phyloP scores from a whole-genome alignment of 2,329 filamentous ascomycete genomes.

The Chaetoscypha palmicola region DNA sequence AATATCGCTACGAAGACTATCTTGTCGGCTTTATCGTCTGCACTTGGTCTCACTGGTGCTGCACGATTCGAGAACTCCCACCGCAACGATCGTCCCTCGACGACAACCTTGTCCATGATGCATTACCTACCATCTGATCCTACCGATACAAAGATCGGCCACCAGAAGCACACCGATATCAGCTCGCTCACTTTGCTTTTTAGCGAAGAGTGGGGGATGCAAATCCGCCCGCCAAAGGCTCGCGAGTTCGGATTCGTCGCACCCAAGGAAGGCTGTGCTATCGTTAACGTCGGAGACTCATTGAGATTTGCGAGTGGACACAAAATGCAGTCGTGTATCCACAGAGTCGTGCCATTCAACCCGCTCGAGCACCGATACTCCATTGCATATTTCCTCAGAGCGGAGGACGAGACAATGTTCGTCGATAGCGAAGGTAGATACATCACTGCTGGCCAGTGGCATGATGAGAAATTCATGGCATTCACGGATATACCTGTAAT shows the following conservation, averaged over 20 bases:
- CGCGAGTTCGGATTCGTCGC: slow-evolving; percentile 38
- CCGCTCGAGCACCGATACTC: slow-evolving; percentile 48
- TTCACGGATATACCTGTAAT: slow-evolving; percentile 34
- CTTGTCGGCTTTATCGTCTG: slow-evolving; percentile 37
- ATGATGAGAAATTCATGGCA: slow-evolving; percentile 48
- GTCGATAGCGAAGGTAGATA: slow-evolving; percentile 24
- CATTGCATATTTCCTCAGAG: slow-evolving; percentile 51
- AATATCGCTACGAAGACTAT: slow-evolving; percentile 42
- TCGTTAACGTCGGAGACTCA: slow-evolving; percentile 54
- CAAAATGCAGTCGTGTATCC: slow-evolving; percentile 50
- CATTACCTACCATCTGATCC: slow-evolving; percentile 44
- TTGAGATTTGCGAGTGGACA: slow-evolving; percentile 47
- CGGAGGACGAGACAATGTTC: slow-evolving; percentile 50
- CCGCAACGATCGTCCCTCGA: slow-evolving; percentile 43
- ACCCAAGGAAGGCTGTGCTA: slow-evolving; percentile 43
- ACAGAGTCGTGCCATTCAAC: slow-evolving; percentile 49
- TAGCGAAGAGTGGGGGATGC: slow-evolving; percentile 43
- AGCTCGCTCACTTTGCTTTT: slow-evolving; percentile 48
- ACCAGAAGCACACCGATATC: slow-evolving; percentile 49
- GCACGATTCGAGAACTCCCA: slow-evolving; percentile 44
- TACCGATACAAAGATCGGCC: slow-evolving; percentile 39
- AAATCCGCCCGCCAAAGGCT: slow-evolving; percentile 38
- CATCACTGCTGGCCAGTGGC: slow-evolving; percentile 47
- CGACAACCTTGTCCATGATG: slow-evolving; percentile 47
- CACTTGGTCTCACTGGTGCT: slow-evolving; percentile 38